Base-by-base conservation (phyloP, 768 basidiomycete genomes). In the Cantharellus cinnabarinus region DNA sequence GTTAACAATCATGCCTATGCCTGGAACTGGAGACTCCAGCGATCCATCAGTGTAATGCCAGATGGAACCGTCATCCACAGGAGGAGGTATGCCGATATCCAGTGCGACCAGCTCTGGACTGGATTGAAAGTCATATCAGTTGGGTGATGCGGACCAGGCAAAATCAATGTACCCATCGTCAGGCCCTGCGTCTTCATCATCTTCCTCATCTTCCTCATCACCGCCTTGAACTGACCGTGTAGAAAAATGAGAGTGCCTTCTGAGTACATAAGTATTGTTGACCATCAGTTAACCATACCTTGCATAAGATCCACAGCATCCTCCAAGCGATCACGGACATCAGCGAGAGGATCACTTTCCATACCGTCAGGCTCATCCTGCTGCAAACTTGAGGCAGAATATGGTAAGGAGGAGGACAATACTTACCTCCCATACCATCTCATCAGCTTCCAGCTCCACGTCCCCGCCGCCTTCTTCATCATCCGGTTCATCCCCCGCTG, bases 401-500 rank as follows among this genome's bases (percentile, higher is more conserved):
- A 14, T 57, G 10, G 7, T 37, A 37, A 54, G 14, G 52, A 10
- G 35, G 52, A 10, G 37, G 39, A 35, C 15, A 60, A 10, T 39
- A 68, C 72, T 42, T 65, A 79, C 79, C 74, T 79, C 75, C 79
- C 77, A 79, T 64, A 77, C 75, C 70, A 73, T 78, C 64, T 75
- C 74, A 4, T 68, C 72, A 15, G 67, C 67, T 5, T 90, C 89
- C 80, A 86, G 86, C 50, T 88, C 88, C 44, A 85, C 83, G 58
- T 90, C 89, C 59, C 81, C 84, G 2, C 84, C 87, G 15, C 82
- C 82, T 14, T 80, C 67, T 40, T 64, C 83, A 2, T 79, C 87
- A n/a, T 79, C 65, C n/a, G 58, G 53, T 44, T 63, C 59, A 38
- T 61, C 59, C 35, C 41, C 59, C 42, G 60, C 59, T 20, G 53